Conservation (phyloP, 192 early-diverging fungal species). For the Linderina pennispora region DNA sequence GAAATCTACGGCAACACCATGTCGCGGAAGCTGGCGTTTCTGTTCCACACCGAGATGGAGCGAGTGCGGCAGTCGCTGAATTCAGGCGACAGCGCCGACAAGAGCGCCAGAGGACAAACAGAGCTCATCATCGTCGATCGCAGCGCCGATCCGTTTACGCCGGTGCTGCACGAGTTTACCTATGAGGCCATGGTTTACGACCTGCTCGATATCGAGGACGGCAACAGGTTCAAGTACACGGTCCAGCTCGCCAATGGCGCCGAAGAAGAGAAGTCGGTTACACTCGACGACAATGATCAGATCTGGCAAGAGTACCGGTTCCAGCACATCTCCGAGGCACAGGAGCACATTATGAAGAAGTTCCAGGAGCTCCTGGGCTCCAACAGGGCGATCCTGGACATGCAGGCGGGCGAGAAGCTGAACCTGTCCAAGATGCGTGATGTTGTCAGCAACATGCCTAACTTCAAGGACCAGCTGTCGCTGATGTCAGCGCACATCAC, state of each 20-base stretch:
- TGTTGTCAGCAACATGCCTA: slow-evolving; percentile 41
- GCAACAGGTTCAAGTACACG: slow-evolving; percentile 38
- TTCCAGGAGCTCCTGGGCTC: slow-evolving; percentile 40
- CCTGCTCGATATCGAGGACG: slow-evolving; percentile 58
- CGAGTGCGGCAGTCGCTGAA: slow-evolving; percentile 61
- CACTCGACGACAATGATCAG: slow-evolving; percentile 39
- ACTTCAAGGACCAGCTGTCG: slow-evolving; percentile 45
- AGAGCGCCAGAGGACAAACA: slow-evolving; percentile 50
- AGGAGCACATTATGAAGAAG: slow-evolving; percentile 38
- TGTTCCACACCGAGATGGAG: slow-evolving; percentile 84
- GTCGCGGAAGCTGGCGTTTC: slow-evolving; percentile 69
- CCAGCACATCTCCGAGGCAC: slow-evolving; percentile 50
- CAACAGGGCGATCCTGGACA: slow-evolving; percentile 32
- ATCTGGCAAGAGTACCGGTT: slow-evolving; percentile 52
- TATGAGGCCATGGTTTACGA: slow-evolving; percentile 99
- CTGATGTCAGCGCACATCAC: slow-evolving; percentile 47
- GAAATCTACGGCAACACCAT: slow-evolving; percentile 58
- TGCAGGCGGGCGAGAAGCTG: slow-evolving; percentile 32
- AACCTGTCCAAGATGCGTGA: slow-evolving; percentile 39
- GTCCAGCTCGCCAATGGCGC: slow-evolving; percentile 34
- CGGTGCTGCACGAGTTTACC: slow-evolving; percentile 96
- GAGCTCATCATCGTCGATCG: slow-evolving; percentile 89
- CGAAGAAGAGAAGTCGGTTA: slow-evolving; percentile 26
- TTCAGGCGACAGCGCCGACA: slow-evolving; percentile 50
- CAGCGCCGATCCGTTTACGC: slow-evolving; percentile 81